Percentiles rank a stretch among this genome's conserved stretches.
These are phyloP conservation scores for Scutellaria galericulata DNA, from an alignment of 257 asterid species.

Conservation along the genomic window DNA sequence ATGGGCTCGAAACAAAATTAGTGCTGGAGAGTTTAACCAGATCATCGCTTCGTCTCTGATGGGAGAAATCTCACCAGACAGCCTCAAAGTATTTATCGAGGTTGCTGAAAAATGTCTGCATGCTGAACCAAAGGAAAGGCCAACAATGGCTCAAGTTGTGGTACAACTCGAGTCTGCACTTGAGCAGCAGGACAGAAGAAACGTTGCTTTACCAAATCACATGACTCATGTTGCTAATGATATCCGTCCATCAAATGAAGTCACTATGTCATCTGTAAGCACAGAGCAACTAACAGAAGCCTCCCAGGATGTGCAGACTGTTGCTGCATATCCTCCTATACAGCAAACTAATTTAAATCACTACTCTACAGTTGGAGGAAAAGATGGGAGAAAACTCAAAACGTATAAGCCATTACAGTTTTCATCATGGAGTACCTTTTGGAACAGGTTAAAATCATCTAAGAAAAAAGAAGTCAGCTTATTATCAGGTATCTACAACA, in stretches of 20 bases:
- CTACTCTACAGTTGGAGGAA: background rate
- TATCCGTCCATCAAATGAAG: background rate
- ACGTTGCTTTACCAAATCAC: background rate
- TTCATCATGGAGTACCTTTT: conserved; percentile 28
- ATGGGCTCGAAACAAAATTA: conserved; percentile 52
- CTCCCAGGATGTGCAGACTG: background rate
- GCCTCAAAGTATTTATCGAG: background rate
- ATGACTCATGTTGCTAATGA: background rate
- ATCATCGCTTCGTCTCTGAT: conserved; percentile 44
- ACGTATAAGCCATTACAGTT: background rate
- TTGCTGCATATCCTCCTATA: background rate
- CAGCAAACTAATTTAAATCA: background rate
- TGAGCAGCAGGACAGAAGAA: conserved; percentile 44
- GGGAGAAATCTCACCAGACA: background rate
- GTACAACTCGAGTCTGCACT: conserved; percentile 48
- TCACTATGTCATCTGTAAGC: background rate
- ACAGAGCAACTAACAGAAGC: background rate
- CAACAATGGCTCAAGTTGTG: conserved; percentile 47
- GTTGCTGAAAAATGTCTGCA: conserved; percentile 24
- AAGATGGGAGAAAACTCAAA: conserved; percentile 18
- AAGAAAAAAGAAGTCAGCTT: too few species aligned
- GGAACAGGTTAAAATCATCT: conserved; percentile 30
- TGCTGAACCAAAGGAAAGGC: conserved; percentile 46
- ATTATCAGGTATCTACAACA: too few species aligned
- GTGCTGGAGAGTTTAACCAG: conserved; percentile 43